A percentile compares a stretch with the other conserved stretches of the same genome.
These are phyloP conservation scores for Tricholoma bakamatsutake DNA, from an alignment of 768 basidiomycete genomes.

Conservation along the genomic window DNA sequence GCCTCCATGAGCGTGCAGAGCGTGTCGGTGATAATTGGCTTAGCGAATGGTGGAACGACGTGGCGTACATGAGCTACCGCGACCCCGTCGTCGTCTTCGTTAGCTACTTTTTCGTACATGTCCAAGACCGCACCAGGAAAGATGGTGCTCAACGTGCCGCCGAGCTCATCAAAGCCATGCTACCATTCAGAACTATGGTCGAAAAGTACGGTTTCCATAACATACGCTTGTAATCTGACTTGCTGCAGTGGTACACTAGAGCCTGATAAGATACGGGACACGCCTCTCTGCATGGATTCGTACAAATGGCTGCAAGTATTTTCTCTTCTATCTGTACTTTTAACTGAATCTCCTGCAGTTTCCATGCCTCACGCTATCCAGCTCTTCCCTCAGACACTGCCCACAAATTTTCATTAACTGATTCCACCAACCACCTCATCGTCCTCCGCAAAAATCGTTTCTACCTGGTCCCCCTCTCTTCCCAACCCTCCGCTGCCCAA, in stretches of 20 bases:
- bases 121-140: constrained; percentile 50
- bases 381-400: constrained; percentile 79
- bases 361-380: constrained; percentile 92
- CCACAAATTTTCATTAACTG: constrained; percentile 64
- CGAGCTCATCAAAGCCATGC: constrained; percentile 73
- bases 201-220: constrained; percentile 53
- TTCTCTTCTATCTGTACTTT: background rate
- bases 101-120: constrained; percentile 93
- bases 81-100: constrained; percentile 90
- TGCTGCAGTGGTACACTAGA: constrained; percentile 61
- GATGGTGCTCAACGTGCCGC: constrained; percentile 73
- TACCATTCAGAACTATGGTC: constrained; percentile 78
- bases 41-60: constrained; percentile 98
- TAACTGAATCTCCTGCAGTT: constrained; percentile 34
- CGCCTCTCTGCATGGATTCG: constrained; percentile 86
- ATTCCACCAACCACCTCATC: constrained; percentile 79
- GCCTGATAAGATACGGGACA: constrained; percentile 77
- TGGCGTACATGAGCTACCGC: constrained; percentile 80
- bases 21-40: constrained; percentile 75
- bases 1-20: constrained; percentile 71
- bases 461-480: constrained; percentile 46
- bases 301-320: constrained; percentile 82
- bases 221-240: background rate
- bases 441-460: constrained; percentile 91
- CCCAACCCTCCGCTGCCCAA: constrained; percentile 71